phyloP scores from a whole-genome alignment of 2,329 filamentous ascomycete species.

The Erysiphe pulchra region DNA sequence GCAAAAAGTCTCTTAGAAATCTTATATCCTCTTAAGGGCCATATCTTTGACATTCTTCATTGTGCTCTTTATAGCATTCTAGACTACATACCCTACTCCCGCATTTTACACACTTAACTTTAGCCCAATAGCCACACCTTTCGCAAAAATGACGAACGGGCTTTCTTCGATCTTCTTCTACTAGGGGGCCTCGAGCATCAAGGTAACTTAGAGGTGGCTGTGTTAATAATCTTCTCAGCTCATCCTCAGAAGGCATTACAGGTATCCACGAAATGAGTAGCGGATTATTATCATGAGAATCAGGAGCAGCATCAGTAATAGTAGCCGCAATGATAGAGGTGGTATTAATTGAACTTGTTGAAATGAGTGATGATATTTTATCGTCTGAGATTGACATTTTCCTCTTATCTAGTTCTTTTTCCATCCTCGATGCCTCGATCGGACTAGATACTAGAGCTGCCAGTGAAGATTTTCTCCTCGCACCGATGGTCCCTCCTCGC shows the following conservation, averaged over 20 bases:
- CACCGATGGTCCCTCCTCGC: no score
- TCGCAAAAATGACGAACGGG: slow-evolving; percentile 46
- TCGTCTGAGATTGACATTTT: no score
- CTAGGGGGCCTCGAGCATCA: slow-evolving; percentile 28
- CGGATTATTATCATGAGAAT: slow-evolving; percentile 27
- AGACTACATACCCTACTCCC: slow-evolving; percentile 54
- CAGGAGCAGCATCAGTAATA: slow-evolving; percentile 9
- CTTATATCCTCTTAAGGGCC: no score
- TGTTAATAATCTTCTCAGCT: slow-evolving; percentile 36
- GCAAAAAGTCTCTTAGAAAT: no score
- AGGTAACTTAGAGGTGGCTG: slow-evolving; percentile 41
- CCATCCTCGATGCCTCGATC: no score
- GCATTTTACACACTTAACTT: slow-evolving; percentile 52
- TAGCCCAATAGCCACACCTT: slow-evolving; percentile 62
- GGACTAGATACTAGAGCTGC: no score
- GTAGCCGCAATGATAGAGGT: slow-evolving; percentile 5
- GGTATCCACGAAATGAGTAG: slow-evolving; percentile 34
- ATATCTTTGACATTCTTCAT: no score
- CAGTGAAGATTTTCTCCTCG: no score
- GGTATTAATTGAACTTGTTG: not conserved
- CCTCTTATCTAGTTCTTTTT: no score
- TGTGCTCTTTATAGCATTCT: slow-evolving; percentile 44
- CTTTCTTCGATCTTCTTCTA: slow-evolving; percentile 19
- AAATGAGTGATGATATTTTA: no score
- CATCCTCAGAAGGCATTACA: slow-evolving; percentile 27